phyloP scores from a whole-genome alignment of 2,329 filamentous ascomycete species.

The Cladophialophora chaetospira region DNA sequence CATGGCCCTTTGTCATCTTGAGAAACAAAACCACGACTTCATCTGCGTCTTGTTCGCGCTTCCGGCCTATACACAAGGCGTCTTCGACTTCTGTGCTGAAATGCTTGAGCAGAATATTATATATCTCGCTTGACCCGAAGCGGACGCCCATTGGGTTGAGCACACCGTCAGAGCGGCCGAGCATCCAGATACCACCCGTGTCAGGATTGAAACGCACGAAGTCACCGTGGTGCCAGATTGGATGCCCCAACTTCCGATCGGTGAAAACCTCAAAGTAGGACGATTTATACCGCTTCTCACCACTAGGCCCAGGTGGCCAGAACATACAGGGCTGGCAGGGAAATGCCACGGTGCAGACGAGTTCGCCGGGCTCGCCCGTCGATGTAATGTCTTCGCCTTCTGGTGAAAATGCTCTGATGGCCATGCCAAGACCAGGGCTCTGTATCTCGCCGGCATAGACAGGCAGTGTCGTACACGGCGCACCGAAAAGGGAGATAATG shows the following conservation, averaged over 20 bases:
- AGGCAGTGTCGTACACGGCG: constrained; percentile 74
- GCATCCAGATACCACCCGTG: constrained; percentile 82
- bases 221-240: constrained; percentile 89
- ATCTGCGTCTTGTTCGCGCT: constrained; percentile 71
- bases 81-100: constrained; percentile 80
- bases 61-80: constrained; percentile 80
- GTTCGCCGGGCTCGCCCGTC: constrained; percentile 74
- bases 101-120: constrained; percentile 85
- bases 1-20: constrained; percentile 65
- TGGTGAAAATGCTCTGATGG: constrained; percentile 61
- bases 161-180: constrained; percentile 88
- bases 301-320: constrained; percentile 67
- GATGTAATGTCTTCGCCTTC: constrained; percentile 59
- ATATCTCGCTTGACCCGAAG: constrained; percentile 93
- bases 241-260: constrained; percentile 41
- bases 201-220: constrained; percentile 73
- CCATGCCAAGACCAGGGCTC: constrained; percentile 76
- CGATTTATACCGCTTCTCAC: constrained; percentile 73
- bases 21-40: constrained; percentile 89
- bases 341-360: constrained; percentile 84
- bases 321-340: constrained; percentile 90
- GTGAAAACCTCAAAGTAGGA: constrained; percentile 86
- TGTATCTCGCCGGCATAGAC: constrained; percentile 75
- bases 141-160: constrained; percentile 88
- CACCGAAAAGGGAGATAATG: constrained; percentile 92